Percentiles rank a stretch among this genome's conserved stretches.
phyloP scores from a whole-genome alignment of 2,329 filamentous ascomycete species.

The Exserohilum turcica region DNA sequence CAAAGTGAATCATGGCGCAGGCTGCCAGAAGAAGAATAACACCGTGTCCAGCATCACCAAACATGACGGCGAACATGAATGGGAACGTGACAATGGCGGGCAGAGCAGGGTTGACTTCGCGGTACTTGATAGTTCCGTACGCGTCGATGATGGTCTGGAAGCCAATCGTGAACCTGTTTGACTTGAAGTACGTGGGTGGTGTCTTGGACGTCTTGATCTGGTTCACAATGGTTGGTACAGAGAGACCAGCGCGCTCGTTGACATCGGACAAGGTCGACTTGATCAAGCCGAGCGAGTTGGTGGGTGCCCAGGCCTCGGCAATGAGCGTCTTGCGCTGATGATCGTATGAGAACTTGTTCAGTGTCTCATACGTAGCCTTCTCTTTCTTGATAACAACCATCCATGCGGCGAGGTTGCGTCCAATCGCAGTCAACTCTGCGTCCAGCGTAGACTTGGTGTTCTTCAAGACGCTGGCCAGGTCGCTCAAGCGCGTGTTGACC shows the following conservation, averaged over 20 bases:
- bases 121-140: conserved; percentile 96
- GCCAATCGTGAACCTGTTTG: conserved; percentile 96
- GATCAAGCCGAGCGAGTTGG: conserved; percentile 85
- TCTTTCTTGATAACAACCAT: conserved; percentile 98
- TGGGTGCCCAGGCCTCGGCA: conserved; percentile 96
- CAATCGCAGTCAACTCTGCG: conserved; percentile 91
- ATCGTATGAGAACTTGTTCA: conserved; percentile 97
- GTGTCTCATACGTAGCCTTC: conserved; percentile 93
- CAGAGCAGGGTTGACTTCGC: conserved; percentile 93
- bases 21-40: conserved; percentile 84
- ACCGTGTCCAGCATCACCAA: conserved; percentile 95
- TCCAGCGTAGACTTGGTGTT: conserved; percentile 96
- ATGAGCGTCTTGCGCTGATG: conserved; percentile 94
- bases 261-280: conserved; percentile 94
- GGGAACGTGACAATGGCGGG: conserved; percentile 97
- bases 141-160: conserved; percentile 99
- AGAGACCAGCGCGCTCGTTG: conserved; percentile 91
- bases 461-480: conserved; percentile 87
- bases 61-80: conserved; percentile 99
- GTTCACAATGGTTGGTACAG: conserved; percentile 98
- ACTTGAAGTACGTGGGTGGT: conserved; percentile 95
- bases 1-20: conserved; percentile 93
- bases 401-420: conserved; percentile 90
- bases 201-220: conserved; percentile 97
- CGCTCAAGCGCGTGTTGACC: conserved; percentile 89